Base-by-base conservation (phyloP, 2,329 filamentous ascomycete species). In the Fusarium sp. region DNA sequence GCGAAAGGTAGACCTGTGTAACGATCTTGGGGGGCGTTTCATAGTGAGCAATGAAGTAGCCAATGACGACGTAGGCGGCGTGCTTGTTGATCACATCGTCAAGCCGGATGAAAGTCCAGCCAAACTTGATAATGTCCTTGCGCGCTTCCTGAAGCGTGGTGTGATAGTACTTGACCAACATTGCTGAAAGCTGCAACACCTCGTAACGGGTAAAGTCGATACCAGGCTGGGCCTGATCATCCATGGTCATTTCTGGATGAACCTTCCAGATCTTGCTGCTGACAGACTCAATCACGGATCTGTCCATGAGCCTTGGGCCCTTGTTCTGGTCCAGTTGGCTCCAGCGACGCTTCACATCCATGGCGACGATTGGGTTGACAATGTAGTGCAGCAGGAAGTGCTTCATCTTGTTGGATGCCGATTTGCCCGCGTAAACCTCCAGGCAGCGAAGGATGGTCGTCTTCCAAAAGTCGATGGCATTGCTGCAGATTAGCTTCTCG, bases 51-150 rank as follows among this genome's bases (percentile, higher is more conserved):
- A 99, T 98, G 85, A 99, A 99, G 83, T 98, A 99, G 4, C 94
- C 95, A 70, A 99, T 97, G 7, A 99, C 91, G 6, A 98, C 96
- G 78, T 99, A 99, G 4, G 96, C 95, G 1, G 96, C 96, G 81
- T 98, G 96, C 83, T 99, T 99, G 86, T 98, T 99, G 85, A 99
- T 98, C 66, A 98, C 94, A 82, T 99, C 96, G 79, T 99, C 97
- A n/a, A 99, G 89, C 27, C 94, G 91, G 78, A 99, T 99, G 80
- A 98, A 98, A 20, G 95, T 98, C 96, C 96, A 99, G 4, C 95
- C 95, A 83, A 98, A 99, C 83, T 98, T 98, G 80, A 99, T 99
- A 71, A 99, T 96, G 74, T 99, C 96, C 83, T 99, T 99, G 40
- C 97, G 92, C 3, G 94, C 92, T 78, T 98, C 96, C 76, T 97